Evolutionary conservation across 148 eudicot genomes (phyloP), one percentile per base, ranked within the genome.

Genomic region (Suaeda aralocaspica): DNA sequence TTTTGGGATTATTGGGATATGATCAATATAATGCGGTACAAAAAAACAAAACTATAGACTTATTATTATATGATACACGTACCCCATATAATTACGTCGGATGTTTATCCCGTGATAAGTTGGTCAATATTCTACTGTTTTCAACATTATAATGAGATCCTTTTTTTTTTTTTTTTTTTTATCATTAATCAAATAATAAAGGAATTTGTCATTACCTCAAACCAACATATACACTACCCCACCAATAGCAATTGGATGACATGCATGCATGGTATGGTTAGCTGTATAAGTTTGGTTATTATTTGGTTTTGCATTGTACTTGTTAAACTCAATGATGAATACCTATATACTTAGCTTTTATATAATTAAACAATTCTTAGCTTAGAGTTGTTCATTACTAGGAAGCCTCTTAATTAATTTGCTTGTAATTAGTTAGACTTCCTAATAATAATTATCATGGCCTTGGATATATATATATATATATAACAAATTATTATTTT

Each of bases 141-240:
- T 8, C 14, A 26, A 26, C 19, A 65, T 25, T 6, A 42, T 6
- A 30, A 30, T 30, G 5, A 29, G 6, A 15, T 13, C 19, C 1
- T 31, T 31, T 22, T 15, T 19, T 30, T n/a, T n/a, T n/a, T n/a
- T n/a, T n/a, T n/a, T n/a, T n/a, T n/a, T n/a, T n/a, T n/a, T n/a
- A n/a, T n/a, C n/a, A 34, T 51, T 8, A 52, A 51, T 42, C 51
- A 69, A 69, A 69, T 69, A 55, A 69, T 69, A 52, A 33, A 36
- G n/a, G n/a, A n/a, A 18, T 59, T 67, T 50, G 70, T 69, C 69
- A 22, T 44, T 58, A 62, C 67, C 63, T 61, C 19, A 69, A 52
- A 18, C 10, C 52, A 51, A 21, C n/a, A n/a, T n/a, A n/a, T n/a
- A n/a, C n/a, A n/a, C n/a, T n/a, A n/a, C 34, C 28, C 39, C 26